A percentile compares a stretch with the other conserved stretches of the same genome.
phyloP scores from a whole-genome alignment of 169 alveolate species.

The Babesia gibsoni region DNA sequence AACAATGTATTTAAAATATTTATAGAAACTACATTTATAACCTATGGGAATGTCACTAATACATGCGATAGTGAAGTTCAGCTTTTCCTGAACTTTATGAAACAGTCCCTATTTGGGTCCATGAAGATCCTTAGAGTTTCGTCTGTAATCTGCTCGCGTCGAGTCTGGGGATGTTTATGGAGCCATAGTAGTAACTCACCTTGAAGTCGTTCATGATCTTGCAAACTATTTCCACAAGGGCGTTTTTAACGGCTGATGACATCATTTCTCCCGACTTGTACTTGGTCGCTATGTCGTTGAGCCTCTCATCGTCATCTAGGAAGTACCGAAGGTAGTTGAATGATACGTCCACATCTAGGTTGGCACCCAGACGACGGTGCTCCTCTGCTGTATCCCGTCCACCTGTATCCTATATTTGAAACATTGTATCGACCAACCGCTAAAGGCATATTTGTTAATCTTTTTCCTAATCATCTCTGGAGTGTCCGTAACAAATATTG shows the following conservation, averaged over 20 bases:
- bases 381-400: constrained; percentile 93
- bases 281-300: constrained; percentile 89
- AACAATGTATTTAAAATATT: too few relatives aligned
- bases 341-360: constrained; percentile 95
- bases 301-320: constrained; percentile 91
- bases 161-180: background rate
- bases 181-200: constrained; percentile 57
- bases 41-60: too few relatives aligned
- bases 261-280: constrained; percentile 93
- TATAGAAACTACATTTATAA: too few relatives aligned
- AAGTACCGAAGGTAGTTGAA: constrained; percentile 91
- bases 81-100: constrained; percentile 6
- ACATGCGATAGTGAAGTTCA: background rate
- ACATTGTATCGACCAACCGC: constrained; percentile 69
- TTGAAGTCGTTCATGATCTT: constrained; percentile 82
- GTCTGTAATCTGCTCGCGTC: constrained; percentile 49
- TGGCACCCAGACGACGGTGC: constrained; percentile 92
- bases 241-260: constrained; percentile 93
- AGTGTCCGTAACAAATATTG: constrained; percentile 93
- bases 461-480: constrained; percentile 90
- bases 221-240: constrained; percentile 81
- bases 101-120: constrained; percentile 51
- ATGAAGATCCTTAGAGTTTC: constrained; percentile 42
- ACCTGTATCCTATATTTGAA: constrained; percentile 34
- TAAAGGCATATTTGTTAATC: constrained; percentile 94